Conservation (phyloP, 2,329 filamentous ascomycete species). For the Tolypocladium cylindrosporum region DNA sequence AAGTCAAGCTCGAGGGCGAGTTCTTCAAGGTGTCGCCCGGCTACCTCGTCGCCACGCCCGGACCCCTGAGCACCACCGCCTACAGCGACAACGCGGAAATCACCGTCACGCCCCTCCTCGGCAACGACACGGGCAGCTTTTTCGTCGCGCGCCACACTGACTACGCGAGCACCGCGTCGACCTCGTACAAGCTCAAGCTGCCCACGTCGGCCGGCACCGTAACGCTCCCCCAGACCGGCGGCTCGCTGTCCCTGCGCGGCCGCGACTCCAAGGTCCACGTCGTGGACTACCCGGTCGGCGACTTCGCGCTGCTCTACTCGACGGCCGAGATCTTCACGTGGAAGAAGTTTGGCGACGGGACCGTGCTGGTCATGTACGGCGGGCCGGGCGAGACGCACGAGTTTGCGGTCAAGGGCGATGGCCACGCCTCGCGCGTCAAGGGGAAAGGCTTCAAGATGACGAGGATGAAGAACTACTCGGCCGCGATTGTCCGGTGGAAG, state of each 20-base stretch:
- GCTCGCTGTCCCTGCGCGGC: conserved; percentile 45
- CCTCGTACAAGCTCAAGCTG: conserved; percentile 54
- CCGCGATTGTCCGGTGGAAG: conserved; percentile 20
- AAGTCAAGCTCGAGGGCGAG: conserved; percentile 66
- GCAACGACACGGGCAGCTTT: conserved; percentile 44
- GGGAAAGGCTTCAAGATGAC: conserved; percentile 17
- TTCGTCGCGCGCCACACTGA: conserved; percentile 59
- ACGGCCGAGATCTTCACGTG: conserved; percentile 62
- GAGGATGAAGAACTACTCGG: conserved; percentile 5
- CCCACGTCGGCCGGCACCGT: conserved; percentile 47
- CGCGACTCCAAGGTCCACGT: conserved; percentile 60
- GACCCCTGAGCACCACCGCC: conserved; percentile 36
- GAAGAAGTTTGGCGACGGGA: conserved; percentile 51
- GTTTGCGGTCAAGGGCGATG: conserved; percentile 34
- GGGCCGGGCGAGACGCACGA: conserved; percentile 54
- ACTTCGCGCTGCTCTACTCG: conserved; percentile 52
- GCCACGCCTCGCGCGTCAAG: conserved; percentile 9
- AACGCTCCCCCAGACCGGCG: conserved; percentile 48
- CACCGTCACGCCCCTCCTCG: conserved; percentile 51
- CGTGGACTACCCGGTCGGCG: conserved; percentile 54
- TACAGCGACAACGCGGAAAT: conserved; percentile 42
- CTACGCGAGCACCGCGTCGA: conserved; percentile 48
- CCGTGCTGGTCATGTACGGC: conserved; percentile 54
- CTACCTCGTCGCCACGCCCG: conserved; percentile 52
- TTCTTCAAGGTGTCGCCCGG: conserved; percentile 64